Evolutionary conservation across 768 basidiomycete species (phyloP), one percentile per base, ranked within the genome.

Genomic region (Boletus sensibilis): DNA sequence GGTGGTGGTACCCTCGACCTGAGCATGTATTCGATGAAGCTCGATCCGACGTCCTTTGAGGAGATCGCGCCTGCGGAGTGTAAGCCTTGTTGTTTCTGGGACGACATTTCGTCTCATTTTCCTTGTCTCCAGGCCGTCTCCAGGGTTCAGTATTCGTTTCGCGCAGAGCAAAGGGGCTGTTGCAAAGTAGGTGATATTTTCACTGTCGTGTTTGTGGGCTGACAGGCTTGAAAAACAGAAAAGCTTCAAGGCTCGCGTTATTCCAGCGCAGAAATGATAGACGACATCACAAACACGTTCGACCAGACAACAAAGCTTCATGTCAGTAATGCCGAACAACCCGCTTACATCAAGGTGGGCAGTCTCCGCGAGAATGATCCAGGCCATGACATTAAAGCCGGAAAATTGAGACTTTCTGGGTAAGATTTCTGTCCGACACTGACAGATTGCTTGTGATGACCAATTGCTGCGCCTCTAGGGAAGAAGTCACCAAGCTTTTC

Each of bases 1-100:
- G 82, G 82, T 16, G 78, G 79, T 6, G 72, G 73, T 0, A 77
- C 73, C 1, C 46, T 74, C 8, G 76, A 76, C 50, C n/a, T 76
- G 21, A 80, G 79, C 53, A 72, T 68, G 49, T 76, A 67, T 67
- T 69, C 58, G n/a, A 72, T 78, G 67, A 73, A 69, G 38, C 60
- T 68, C 8, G 13, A 62, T 12, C 72, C 74, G 63, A 51, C 69
- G 59, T 61, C 60, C 1, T 72, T 76, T 33, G 62, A 79, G 42
- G 75, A 77, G 56, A 61, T 78, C 33, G 62, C 65, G 21, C 63
- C 69, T 5, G 62, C 68, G 9, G 68, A 69, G 34, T 72, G 74
- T 74, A 37, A 48, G 69, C 6, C 4, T 40, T 5, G 2, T n/a
- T 2, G 39, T 44, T 14, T 4, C 38, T 47, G 5, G 0, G 39